Evolutionary conservation across 495 filamentous ascomycete species (phyloP), one percentile per base, ranked within the genome.

Genomic region (Neurospora sp.): DNA sequence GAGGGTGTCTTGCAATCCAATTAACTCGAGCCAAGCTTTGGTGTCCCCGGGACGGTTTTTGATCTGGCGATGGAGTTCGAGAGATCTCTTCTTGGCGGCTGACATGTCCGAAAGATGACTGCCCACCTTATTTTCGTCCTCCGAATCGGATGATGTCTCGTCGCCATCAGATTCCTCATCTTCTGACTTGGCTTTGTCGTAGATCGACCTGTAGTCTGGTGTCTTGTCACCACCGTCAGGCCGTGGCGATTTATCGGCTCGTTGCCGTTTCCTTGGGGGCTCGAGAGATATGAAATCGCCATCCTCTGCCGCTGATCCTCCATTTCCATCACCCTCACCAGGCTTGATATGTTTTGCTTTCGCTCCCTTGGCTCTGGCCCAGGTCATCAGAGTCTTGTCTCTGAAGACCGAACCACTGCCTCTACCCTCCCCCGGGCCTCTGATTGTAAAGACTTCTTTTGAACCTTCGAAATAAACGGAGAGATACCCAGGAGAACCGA

Each of bases 11-110:
- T 98, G 96, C 69, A 94, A 87, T 16, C 90, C 79, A 69, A 97
- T 90, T 6, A 97, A 85, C 44, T 85, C 82, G 1, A 97, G 81
- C 95, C 96, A 98, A 40, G 88, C 84, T 39, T 86, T 81, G 39
- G 92, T 82, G 76, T 96, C 88, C n/a, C 79, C 72, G 4, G 93
- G 94, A 59, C 87, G 76, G 22, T 88, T 78, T 53, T 91, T 88
- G 27, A 93, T 86, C 22, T 78, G 84, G 22, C 85, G 85, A 4
- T 83, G 85, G 44, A 97, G 80, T 69, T 89, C 84, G 3, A 89
- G 82, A 70, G 89, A 89, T 45, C 77, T 84, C 69, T 83, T 76
- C 70, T 82, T 86, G 38, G 79, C 47, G 38, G 47, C 86, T 81
- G 72, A 80, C 77, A 42, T 83, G 78, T 71, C 79, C 22, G 70